A percentile compares a stretch with the other conserved stretches of the same genome.
These are phyloP conservation scores for Blastobotrys ciferrii DNA, from an alignment of 1,139 yeast species.

Conservation along the genomic window DNA sequence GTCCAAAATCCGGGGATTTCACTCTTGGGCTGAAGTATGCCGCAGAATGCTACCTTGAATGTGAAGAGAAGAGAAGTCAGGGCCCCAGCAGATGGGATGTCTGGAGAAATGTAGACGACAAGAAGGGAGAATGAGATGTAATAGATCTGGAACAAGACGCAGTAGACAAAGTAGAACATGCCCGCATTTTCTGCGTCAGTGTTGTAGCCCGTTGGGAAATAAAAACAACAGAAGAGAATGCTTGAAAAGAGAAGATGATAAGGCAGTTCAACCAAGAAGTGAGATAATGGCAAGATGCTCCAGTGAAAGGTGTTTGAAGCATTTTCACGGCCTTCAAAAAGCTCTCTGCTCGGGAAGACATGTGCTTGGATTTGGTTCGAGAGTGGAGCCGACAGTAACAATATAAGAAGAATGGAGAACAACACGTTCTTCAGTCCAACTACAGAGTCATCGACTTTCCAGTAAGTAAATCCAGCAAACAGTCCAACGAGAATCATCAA, in stretches of 20 bases:
- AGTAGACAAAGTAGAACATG: constrained; percentile 51
- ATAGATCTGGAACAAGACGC: constrained; percentile 56
- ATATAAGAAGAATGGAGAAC: constrained; percentile 52
- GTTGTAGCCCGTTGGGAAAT: constrained; percentile 54
- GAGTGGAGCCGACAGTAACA: constrained; percentile 52
- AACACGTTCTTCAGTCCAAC: constrained; percentile 53
- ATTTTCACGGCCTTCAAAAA: constrained; percentile 62
- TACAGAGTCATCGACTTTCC: constrained; percentile 47
- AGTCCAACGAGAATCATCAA: constrained; percentile 42
- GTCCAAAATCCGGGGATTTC: constrained; percentile 63
- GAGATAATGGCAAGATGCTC: constrained; percentile 53
- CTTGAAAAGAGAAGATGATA: constrained; percentile 54
- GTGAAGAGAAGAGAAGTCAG: constrained; percentile 52
- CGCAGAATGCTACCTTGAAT: constrained; percentile 55
- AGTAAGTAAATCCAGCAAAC: constrained; percentile 55
- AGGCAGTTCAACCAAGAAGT: constrained; percentile 54
- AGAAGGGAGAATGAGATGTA: constrained; percentile 54
- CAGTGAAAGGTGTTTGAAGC: constrained; percentile 66
- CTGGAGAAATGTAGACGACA: constrained; percentile 57
- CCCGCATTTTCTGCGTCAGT: constrained; percentile 53
- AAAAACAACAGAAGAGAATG: constrained; percentile 51
- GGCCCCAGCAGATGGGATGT: constrained; percentile 61
- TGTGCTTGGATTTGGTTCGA: constrained; percentile 58
- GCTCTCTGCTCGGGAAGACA: constrained; percentile 54
- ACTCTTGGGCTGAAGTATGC: constrained; percentile 57